Evolutionary conservation across 1,284 basidiomycete species (phyloP), one percentile per base, ranked within the genome.

Genomic region (Pulveroboletus sp.): DNA sequence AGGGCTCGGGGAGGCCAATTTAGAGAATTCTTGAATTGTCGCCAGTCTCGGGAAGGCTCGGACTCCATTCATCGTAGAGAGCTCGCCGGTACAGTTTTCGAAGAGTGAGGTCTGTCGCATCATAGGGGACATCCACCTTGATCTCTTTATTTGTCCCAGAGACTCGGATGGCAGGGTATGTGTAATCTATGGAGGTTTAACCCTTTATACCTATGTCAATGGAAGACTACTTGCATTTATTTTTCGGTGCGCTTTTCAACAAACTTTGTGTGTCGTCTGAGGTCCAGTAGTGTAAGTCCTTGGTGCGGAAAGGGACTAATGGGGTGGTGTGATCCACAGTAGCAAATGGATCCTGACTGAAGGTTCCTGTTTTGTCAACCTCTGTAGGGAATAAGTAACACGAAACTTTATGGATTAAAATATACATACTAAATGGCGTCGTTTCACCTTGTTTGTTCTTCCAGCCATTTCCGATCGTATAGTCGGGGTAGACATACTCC

Each of bases 401-500:
- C n/a, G n/a, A n/a, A n/a, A n/a, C n/a, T n/a, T n/a, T n/a, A n/a
- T n/a, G 29, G 22, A 10, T 4, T 11, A 8, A 36, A 28, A 20
- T 33, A 26, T 2, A 47, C 63, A 31, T 43, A 65, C 62, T 11
- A 11, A 62, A 62, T 4, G 56, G 36, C 1, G 36, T 4, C 14
- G 4, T 48, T 1, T 52, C 26, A 14, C 63, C 63, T 17, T 42
- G 2, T 10, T 11, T 9, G n/a, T n/a, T n/a, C 33, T 48, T 61
- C 62, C 62, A 63, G 18, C 63, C 63, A 2, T 14, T 24, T 31
- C 15, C 52, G 0, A 62, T 52, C 63, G 60, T 55, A 22, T 62
- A 65, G 1, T 65, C 2, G 8, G 63, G 49, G 11, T 62, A 62
- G 17, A 62, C 11, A n/a, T 65, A 60, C 38, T 62, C 63, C 62